Percentiles rank a stretch among this genome's conserved stretches.
phyloP scores from a whole-genome alignment of 179 eudicot species.

The Pouteria campechiana region DNA sequence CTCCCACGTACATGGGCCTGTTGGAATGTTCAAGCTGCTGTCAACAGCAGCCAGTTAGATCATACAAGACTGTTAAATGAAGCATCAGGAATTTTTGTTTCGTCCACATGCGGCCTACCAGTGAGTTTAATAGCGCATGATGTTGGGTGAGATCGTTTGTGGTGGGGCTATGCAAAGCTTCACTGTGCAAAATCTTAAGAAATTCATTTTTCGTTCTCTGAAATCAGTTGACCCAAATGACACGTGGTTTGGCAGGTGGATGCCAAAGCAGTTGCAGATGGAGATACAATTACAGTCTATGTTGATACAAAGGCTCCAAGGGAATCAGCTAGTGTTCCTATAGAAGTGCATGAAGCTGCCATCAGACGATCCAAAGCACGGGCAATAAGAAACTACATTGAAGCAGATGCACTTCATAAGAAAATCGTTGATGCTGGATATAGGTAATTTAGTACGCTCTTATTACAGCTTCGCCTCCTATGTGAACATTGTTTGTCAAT shows the following conservation, averaged over 20 bases:
- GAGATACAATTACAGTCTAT: slow-evolving; percentile 83
- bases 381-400: slow-evolving; percentile 42
- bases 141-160: too few species aligned
- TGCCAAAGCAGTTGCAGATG: slow-evolving; percentile 90
- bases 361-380: slow-evolving; percentile 66
- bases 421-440: slow-evolving; percentile 61
- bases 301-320: slow-evolving; percentile 70
- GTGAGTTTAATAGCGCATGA: too few species aligned
- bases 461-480: too few species aligned
- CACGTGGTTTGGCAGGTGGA: slow-evolving; percentile 42
- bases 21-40: too few species aligned
- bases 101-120: too few species aligned
- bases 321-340: slow-evolving; percentile 70
- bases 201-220: neutral
- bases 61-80: too few species aligned
- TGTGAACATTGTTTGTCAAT: too few species aligned
- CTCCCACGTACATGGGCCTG: too few species aligned
- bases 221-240: neutral
- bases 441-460: slow-evolving; percentile 53
- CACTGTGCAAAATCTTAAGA: too few species aligned
- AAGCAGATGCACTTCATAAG: slow-evolving; percentile 79
- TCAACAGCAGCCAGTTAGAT: too few species aligned
- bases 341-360: slow-evolving; percentile 60
- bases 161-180: too few species aligned
- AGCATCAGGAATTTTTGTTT: too few species aligned